Base-by-base conservation (phyloP, 2,329 filamentous ascomycete genomes). In the Talaromyces pinophilus region DNA sequence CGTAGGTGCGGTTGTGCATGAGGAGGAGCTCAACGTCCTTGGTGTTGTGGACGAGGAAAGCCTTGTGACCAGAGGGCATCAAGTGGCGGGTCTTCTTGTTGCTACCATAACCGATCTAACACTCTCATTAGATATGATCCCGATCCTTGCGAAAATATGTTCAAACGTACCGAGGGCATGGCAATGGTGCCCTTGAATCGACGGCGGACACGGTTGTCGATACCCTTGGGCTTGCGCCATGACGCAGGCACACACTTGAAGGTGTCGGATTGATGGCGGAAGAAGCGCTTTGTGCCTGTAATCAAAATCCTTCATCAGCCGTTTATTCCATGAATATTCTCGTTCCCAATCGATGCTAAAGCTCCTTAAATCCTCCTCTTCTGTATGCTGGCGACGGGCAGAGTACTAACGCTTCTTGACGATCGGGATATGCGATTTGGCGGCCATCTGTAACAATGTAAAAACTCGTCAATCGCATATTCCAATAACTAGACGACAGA, bases 221-320 rank as follows among this genome's bases (percentile, higher is more conserved):
- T 99, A 92, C 95, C 95, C 92, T 99, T 99, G 76, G 95, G 95
- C 89, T 98, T 99, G 86, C 95, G 91, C 95, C 95, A 99, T 88
- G 88, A 90, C 75, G 91, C 82, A 80, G 87, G 90, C 76, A 98
- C 90, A 82, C 95, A 90, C 86, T 90, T 97, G 88, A 96, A 99
- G 82, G 90, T 90, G 85, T 98, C 95, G 84, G 88, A 92, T 90
- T 99, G 95, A 87, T 99, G 95, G 82, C 95, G 92, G 85, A 88
- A 89, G 91, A 98, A 99, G 86, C 87, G 88, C 88, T 93, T 92
- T 80, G 91, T 93, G 88, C 90, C 92, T 96, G 78, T 80, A 81
- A 71, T 72, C 75, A 75, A 68, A 69, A 59, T 71, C 59, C 28
- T 28, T 42, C 70, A 75, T 81, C 75, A 80, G 76, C 74, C 71